Evolutionary conservation across 176 grass and related monocot genomes (phyloP), one percentile per base, ranked within the genome.

Genomic region (Pharus latifolius): DNA sequence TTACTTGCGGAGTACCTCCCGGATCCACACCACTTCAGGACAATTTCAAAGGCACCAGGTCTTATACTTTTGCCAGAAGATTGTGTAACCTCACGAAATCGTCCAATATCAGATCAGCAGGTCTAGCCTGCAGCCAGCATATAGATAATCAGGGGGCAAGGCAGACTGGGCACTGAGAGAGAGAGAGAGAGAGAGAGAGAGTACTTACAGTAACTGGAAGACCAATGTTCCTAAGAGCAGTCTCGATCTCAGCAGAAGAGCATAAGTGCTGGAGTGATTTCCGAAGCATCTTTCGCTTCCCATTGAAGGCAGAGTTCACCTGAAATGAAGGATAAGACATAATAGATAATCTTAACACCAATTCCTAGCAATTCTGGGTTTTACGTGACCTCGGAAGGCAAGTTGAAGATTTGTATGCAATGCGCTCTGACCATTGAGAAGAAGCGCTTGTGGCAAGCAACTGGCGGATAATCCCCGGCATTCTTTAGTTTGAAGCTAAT

Each of bases 201-300:
- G 8, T 59, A 48, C 70, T 58, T 88, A 97, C 94, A 34, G 94
- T 97, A 79, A 66, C 73, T 31, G 86, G 75, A 70, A 88, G 94
- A 31, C 78, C 89, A 28, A 97, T 88, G 50, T 31, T 80, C 37
- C 48, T 40, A 18, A 97, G 89, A 70, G 89, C 86, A 0, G 86
- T 60, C 61, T 97, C 83, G 1, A 97, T 92, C 46, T 92, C 81
- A 49, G 33, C 22, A 71, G 94, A 75, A 65, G 86, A 73, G 60
- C 66, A 72, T 65, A 97, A 50, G 47, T 92, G 78, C 12, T 92
- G 89, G 79, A 98, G 89, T 42, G 89, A 90, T 78, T 90, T 92
- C 38, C 87, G 83, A 75, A 98, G 76, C 94, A 98, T 98, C 83
- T 98, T 98, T 50, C 94, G 84, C 68, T 98, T 98, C 24, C 94